Conservation (phyloP, 2,329 filamentous ascomycete genomes). For the Colletotrichum caudatum region DNA sequence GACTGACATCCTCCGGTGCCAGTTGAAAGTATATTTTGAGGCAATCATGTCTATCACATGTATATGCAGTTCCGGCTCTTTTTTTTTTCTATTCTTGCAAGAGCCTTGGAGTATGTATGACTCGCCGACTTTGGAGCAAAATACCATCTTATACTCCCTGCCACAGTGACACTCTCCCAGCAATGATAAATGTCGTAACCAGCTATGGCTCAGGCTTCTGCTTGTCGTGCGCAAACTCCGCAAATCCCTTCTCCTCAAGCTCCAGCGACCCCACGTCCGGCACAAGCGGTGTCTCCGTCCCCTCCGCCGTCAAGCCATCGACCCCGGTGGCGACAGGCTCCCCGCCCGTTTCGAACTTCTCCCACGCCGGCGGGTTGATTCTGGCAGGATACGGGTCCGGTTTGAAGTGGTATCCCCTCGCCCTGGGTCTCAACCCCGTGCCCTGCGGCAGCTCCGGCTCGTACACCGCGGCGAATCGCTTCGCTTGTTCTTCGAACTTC, state of each 20-base stretch:
- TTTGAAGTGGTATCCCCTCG: slow-evolving; percentile 86
- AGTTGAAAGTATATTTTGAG: not conserved
- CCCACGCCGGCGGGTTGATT: slow-evolving; percentile 77
- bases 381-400: slow-evolving; percentile 73
- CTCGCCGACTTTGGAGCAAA: not conserved
- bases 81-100: not conserved
- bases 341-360: slow-evolving; percentile 58
- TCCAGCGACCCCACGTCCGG: slow-evolving; percentile 61
- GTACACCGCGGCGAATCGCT: slow-evolving; percentile 67
- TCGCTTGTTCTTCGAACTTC: slow-evolving; percentile 68
- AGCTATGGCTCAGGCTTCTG: not conserved
- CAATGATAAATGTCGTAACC: no score
- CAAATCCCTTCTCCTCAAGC: slow-evolving; percentile 69
- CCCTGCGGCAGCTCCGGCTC: slow-evolving; percentile 77
- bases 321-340: not conserved
- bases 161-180: not conserved
- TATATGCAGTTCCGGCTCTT: no score
- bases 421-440: slow-evolving; percentile 81
- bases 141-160: no score
- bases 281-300: slow-evolving; percentile 62
- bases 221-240: slow-evolving; percentile 51
- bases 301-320: slow-evolving; percentile 53
- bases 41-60: no score
- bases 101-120: no score
- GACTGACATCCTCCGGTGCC: no score